phyloP scores from a whole-genome alignment of 305 asterid genomes.

The Fraxinus albicans region DNA sequence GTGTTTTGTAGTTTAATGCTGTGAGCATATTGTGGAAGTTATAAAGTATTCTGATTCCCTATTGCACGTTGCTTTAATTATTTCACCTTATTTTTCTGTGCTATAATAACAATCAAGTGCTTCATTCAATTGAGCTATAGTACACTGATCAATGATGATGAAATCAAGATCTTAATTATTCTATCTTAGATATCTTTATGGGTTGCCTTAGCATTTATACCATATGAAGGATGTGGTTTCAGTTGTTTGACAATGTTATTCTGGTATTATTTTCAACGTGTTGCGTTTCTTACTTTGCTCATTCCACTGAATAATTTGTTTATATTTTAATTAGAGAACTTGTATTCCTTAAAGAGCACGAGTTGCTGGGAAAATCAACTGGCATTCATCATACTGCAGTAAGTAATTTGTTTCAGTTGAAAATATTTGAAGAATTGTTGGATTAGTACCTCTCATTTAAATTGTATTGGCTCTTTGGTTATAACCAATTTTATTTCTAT shows the following conservation, averaged over 20 bases:
- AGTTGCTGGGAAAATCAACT: constrained; percentile 87
- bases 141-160: not conserved
- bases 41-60: constrained; percentile 14
- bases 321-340: constrained; percentile 65
- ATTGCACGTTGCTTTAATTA: constrained; percentile 13
- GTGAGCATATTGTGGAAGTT: constrained; percentile 13
- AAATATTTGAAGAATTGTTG: not conserved
- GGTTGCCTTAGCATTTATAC: constrained; percentile 1
- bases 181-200: constrained; percentile 1
- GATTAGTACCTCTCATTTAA: not conserved
- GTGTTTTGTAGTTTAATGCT: constrained; percentile 10
- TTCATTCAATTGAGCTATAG: not conserved
- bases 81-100: constrained; percentile 21
- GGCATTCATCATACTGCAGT: constrained; percentile 94
- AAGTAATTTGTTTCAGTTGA: constrained; percentile 36
- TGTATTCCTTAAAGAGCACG: constrained; percentile 96
- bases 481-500: not conserved
- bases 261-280: constrained; percentile 12
- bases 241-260: constrained; percentile 13
- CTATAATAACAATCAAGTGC: constrained; percentile 11
- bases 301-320: constrained; percentile 14
- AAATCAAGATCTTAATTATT: not conserved
- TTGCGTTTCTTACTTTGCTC: not conserved
- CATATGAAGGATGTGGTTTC: not conserved
- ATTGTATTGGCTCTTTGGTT: not conserved